These are phyloP conservation scores for Porodaedalea pini DNA, from an alignment of 1,284 basidiomycete genomes.

Conservation along the genomic window DNA sequence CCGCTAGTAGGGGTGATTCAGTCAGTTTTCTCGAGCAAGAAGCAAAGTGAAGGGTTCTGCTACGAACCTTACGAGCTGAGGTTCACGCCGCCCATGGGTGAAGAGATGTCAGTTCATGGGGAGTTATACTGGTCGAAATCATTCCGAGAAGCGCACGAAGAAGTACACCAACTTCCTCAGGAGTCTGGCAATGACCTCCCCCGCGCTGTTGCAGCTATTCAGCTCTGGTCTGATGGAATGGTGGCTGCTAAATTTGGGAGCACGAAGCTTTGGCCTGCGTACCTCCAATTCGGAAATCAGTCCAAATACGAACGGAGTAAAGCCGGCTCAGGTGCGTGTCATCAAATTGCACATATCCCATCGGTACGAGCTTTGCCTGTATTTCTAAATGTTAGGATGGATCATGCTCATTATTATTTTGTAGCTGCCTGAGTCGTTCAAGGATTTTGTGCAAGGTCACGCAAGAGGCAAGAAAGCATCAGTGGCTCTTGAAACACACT, in stretches of 20 bases:
- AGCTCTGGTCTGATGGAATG: slow-evolving; percentile 34
- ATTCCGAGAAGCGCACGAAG: slow-evolving; percentile 20
- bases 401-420: not conserved
- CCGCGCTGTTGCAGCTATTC: slow-evolving; percentile 27
- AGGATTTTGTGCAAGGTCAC: slow-evolving; percentile 26
- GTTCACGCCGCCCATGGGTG: not conserved
- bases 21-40: not conserved
- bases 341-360: slow-evolving; percentile 36
- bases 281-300: slow-evolving; percentile 32
- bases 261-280: slow-evolving; percentile 34
- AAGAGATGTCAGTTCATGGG: slow-evolving; percentile 14
- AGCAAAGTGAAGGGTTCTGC: slow-evolving; percentile 9
- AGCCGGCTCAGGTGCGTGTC: slow-evolving; percentile 19
- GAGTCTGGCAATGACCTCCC: not conserved
- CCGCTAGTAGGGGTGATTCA: slow-evolving; percentile 12
- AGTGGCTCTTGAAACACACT: slow-evolving; percentile 27
- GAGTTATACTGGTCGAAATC: slow-evolving; percentile 23
- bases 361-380: slow-evolving; percentile 26
- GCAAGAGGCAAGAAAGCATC: slow-evolving; percentile 18
- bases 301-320: slow-evolving; percentile 30
- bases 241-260: slow-evolving; percentile 33
- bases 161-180: not conserved
- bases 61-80: slow-evolving; percentile 11
- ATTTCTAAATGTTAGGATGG: not conserved
- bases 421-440: slow-evolving; percentile 22